Base-by-base conservation (phyloP, 1,284 basidiomycete genomes). In the Lentinus polychrous region DNA sequence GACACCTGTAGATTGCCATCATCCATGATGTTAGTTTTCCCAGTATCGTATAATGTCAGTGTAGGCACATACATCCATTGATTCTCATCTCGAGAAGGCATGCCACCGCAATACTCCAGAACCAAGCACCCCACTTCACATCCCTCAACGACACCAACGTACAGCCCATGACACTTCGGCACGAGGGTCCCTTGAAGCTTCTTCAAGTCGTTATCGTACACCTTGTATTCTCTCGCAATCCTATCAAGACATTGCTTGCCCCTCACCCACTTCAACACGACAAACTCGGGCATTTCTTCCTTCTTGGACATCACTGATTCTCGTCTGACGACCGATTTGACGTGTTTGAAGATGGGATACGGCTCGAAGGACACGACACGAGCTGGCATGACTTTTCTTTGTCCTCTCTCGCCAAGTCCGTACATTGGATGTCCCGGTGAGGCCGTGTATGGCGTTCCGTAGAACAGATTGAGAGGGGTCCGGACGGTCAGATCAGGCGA, bases 101-200 rank as follows among this genome's bases (percentile, higher is more conserved):
- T 5, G n/a, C 31, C 31, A n/a, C n/a, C 22, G 11, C 22, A 33
- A 3, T 11, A 27, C 23, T 44, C 43, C 5, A 44, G 23, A 3
- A 44, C 31, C 8, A 44, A 33, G 15, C 43, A 44, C 3, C 31
- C 23, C 17, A 44, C 23, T 33, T 44, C 43, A 12, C 15, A 12
- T 14, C 43, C 43, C n/a, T 44, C 31, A 8, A 44, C 15, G 8
- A 44, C 22, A 33, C 43, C 43, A n/a, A 31, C 23, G 43, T 44
- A 44, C 8, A 44, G 4, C 23, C 43, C 43, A 33, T 31, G 32
- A 15, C 31, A 31, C 14, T 10, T 17, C n/a, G 43, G 43, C 6
- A 44, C 43, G 11, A 44, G 6, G 10, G 4, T 44, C 3, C 43
- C 43, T 44, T 44, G 43, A 4, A 44, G 31, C 7, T 17, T 3